Conservation (phyloP, 345 rosid genomes). For the thale cress (Arabidopsis thaliana) region TAIR10.1 NC_003075.7:8435001-8435500, state of each 20-base stretch:
- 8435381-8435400: not conserved
- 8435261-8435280: not conserved
- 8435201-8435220: slow-evolving; percentile 17
- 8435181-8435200: slow-evolving; percentile 47
- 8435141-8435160: slow-evolving; percentile 75
- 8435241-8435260: not conserved
- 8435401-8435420: not conserved
- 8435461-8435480: slow-evolving; percentile 5
- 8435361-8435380: not conserved
- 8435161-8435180: slow-evolving; percentile 30
- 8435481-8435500: not conserved
- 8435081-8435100: slow-evolving; percentile 28
- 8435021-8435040: slow-evolving; percentile 32
- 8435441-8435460: slow-evolving; percentile 1
- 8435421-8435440: not conserved
- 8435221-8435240: not conserved
- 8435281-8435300: not conserved
- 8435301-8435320: not conserved
- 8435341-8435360: not conserved
- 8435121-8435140: slow-evolving; percentile 63
- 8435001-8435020: slow-evolving; percentile 39
- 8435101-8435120: slow-evolving; percentile 41
- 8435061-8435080: not conserved
- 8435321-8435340: not conserved
- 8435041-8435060: slow-evolving; percentile 15